Evolutionary conservation across 2,329 filamentous ascomycete species (phyloP), one percentile per base, ranked within the genome.

Genomic region (Didymella segeticola): DNA sequence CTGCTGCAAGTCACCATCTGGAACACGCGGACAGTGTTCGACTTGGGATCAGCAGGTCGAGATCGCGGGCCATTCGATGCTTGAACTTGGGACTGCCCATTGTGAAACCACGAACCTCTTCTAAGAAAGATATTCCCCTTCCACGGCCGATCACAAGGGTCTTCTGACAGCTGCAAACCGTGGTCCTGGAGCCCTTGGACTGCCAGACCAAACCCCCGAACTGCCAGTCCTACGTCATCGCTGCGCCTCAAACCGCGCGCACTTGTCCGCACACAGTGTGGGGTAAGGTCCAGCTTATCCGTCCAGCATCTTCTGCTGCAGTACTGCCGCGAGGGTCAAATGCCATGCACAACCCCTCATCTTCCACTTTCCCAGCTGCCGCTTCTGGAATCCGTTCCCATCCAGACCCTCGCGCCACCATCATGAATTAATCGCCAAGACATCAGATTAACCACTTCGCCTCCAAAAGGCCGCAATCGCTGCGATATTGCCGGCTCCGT

Each of bases 1-100:
- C 54, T 64, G 54, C 60, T 68, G 62, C 65, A 66, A 63, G 59
- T 67, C 65, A 60, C 66, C 19, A 53, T 47, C 55, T 63, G 55
- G 59, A 53, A 45, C 63, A 45, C 49, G 45, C 48, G 48, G 55
- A 48, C 43, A 52, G 43, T 47, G 20, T 47, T 46, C 42, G 41
- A 53, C 56, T 46, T 42, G 49, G 41, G 54, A 55, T 56, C 57
- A 53, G 43, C 58, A 56, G 53, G 54, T 60, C 62, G 49, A 65
- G 57, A 64, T 60, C 46, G 60, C 60, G 45, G 52, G 46, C 53
- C 45, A 36, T 47, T 47, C 38, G 17, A 43, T 10, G 22, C 22
- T 17, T 15, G 22, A 14, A 27, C 22, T 34, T 22, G 26, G 25
- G 17, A 20, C 38, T 20, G 25, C 25, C 22, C 15, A 25, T 23